Percentiles rank a stretch among this genome's conserved stretches.
Evolutionary conservation across 1,139 yeast species (phyloP).

Genomic region (Scheffersomyces parashehatae): DNA sequence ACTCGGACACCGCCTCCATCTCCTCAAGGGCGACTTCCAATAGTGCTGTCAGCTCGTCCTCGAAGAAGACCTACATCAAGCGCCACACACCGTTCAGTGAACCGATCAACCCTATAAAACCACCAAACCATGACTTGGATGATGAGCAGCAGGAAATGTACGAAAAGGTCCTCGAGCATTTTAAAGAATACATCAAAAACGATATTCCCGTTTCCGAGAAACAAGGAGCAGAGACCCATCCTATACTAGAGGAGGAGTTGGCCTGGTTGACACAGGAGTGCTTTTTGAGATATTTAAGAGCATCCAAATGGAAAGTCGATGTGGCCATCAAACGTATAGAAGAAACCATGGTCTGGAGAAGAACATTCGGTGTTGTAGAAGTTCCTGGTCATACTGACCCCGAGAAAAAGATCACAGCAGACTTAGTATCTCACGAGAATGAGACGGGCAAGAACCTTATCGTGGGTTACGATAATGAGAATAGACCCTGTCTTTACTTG

Average conservation of each 20-base stretch:
- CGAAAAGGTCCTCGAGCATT: conserved; percentile 56
- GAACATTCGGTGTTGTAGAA: conserved; percentile 82
- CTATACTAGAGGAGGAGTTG: conserved; percentile 59
- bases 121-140: conserved; percentile 31
- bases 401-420: conserved; percentile 56
- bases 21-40: conserved; percentile 6
- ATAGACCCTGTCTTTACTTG: conserved; percentile 86
- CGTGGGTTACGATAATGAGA: conserved; percentile 84
- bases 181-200: conserved; percentile 40
- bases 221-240: conserved; percentile 28
- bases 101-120: conserved; percentile 37
- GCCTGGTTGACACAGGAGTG: conserved; percentile 94
- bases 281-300: conserved; percentile 80
- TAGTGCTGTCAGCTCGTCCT: conserved; percentile 2
- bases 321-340: conserved; percentile 75
- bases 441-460: conserved; percentile 87
- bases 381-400: conserved; percentile 42
- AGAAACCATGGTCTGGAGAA: conserved; percentile 83
- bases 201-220: conserved; percentile 25
- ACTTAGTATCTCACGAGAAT: conserved; percentile 67
- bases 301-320: conserved; percentile 81
- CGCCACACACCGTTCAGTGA: conserved; percentile 42
- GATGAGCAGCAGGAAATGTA: conserved; percentile 61
- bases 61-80: conserved; percentile 23
- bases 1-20: conserved; percentile 1